Conservation (phyloP, 2,329 filamentous ascomycete genomes). For the Pseudocercospora fijiensis region DNA sequence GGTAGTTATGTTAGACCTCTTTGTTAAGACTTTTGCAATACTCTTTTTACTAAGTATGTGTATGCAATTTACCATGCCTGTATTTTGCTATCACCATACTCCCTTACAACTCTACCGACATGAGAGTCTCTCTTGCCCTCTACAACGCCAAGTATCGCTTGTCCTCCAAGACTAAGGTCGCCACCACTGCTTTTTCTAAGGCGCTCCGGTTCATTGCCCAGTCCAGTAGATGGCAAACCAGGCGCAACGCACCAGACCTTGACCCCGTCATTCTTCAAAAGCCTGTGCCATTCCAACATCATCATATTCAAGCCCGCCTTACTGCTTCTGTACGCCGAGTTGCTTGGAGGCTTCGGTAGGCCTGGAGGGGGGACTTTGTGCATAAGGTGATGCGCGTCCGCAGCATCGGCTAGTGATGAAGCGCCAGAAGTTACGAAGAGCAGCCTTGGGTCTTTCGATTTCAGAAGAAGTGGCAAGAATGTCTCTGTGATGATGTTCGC, state of each 20-base stretch:
- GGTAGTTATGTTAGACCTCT: no score
- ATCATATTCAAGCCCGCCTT: slow-evolving; percentile 53
- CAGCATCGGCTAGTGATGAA: slow-evolving; percentile 41
- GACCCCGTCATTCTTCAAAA: slow-evolving; percentile 44
- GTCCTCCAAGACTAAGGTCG: slow-evolving; percentile 40
- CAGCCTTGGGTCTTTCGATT: slow-evolving; percentile 38
- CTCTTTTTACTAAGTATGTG: no score
- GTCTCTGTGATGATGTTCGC: slow-evolving; percentile 41
- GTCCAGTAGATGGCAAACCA: slow-evolving; percentile 48
- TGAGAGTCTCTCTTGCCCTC: slow-evolving; percentile 43
- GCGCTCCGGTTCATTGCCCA: slow-evolving; percentile 39
- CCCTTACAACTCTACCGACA: slow-evolving; percentile 40
- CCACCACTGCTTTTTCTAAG: slow-evolving; percentile 40
- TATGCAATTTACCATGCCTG: slow-evolving; percentile 39
- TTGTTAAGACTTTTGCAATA: no score
- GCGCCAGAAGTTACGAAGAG: slow-evolving; percentile 46
- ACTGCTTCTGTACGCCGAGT: slow-evolving; percentile 40
- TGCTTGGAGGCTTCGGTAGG: slow-evolving; percentile 48
- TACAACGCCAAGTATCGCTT: slow-evolving; percentile 41
- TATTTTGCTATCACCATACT: slow-evolving; percentile 29
- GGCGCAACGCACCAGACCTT: slow-evolving; percentile 51
- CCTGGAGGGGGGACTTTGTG: slow-evolving; percentile 39
- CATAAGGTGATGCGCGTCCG: slow-evolving; percentile 28
- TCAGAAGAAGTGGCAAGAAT: slow-evolving; percentile 41
- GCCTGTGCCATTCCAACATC: slow-evolving; percentile 49